phyloP scores from a whole-genome alignment of 352 stramenopile species.

The Globisporangium recalcitrans region DNA sequence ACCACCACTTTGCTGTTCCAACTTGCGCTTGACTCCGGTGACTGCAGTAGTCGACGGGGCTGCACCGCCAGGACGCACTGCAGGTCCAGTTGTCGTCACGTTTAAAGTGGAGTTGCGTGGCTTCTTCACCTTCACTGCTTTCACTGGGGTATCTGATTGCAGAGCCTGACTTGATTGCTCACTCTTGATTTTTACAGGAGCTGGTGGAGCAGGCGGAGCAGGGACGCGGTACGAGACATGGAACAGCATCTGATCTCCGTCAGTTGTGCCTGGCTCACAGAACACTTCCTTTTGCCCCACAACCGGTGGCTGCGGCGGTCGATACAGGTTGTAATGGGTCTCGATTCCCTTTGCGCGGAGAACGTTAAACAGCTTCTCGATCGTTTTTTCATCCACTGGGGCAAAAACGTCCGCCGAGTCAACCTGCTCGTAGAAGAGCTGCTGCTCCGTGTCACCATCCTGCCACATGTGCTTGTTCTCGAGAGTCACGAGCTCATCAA shows the following conservation, averaged over 20 bases:
- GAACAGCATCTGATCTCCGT: conserved; percentile 44
- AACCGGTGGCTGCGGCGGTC: conserved; percentile 32
- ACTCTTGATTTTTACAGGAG: conserved; percentile 29
- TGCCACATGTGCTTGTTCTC: conserved; percentile 37
- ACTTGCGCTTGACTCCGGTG: conserved; percentile 60
- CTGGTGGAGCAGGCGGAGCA: conserved; percentile 29
- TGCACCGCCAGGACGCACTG: conserved; percentile 14
- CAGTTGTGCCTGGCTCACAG: conserved; percentile 23
- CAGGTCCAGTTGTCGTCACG: conserved; percentile 8
- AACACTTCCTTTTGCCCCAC: conserved; percentile 13
- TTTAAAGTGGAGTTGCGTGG: conserved; percentile 25
- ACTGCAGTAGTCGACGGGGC: background rate
- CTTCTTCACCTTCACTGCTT: conserved; percentile 59
- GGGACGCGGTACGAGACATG: conserved; percentile 63
- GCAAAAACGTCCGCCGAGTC: conserved; percentile 15
- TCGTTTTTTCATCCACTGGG: conserved; percentile 19
- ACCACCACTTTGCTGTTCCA: conserved; percentile 36
- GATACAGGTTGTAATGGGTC: conserved; percentile 49
- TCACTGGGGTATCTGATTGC: conserved; percentile 22
- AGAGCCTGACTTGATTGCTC: conserved; percentile 20
- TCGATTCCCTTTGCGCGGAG: conserved; percentile 58
- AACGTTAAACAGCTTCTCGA: conserved; percentile 40
- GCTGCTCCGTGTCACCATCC: conserved; percentile 32
- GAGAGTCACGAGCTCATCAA: conserved; percentile 33
- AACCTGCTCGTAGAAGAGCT: conserved; percentile 32